A percentile compares a stretch with the other conserved stretches of the same genome.
Evolutionary conservation across 2,329 filamentous ascomycete species (phyloP).

Genomic region (Cordyceps cateniannulata): DNA sequence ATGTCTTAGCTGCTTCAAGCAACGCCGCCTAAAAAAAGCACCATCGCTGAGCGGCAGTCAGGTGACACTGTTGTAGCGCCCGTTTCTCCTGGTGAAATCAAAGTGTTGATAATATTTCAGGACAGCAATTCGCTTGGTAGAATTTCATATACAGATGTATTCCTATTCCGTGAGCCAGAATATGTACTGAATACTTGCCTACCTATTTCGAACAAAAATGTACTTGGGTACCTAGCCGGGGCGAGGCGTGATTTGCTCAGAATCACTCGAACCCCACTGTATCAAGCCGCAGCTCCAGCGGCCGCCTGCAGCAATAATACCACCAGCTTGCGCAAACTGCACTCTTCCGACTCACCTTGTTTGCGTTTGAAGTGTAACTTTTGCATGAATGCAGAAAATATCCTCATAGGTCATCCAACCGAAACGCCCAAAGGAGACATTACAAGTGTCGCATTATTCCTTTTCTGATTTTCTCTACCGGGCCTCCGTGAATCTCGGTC

Average conservation of each 20-base stretch:
- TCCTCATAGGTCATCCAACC: no score
- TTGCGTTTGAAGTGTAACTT: neutral
- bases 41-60: neutral
- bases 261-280: neutral
- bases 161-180: no score
- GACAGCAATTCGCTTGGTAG: no score
- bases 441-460: neutral
- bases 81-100: neutral
- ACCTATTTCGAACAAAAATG: neutral
- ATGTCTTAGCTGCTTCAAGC: constrained; percentile 6
- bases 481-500: neutral
- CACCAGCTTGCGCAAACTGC: no score
- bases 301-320: no score
- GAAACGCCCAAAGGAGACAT: neutral
- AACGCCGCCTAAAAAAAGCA: neutral
- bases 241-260: neutral
- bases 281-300: neutral
- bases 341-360: neutral
- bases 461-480: neutral
- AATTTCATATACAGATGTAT: no score
- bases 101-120: no score
- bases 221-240: neutral
- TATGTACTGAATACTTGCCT: neutral
- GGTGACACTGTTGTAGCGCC: constrained; percentile 8
- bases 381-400: no score